These are phyloP conservation scores for Filobasidium floriforme DNA, from an alignment of 768 basidiomycete species.

Conservation along the genomic window DNA sequence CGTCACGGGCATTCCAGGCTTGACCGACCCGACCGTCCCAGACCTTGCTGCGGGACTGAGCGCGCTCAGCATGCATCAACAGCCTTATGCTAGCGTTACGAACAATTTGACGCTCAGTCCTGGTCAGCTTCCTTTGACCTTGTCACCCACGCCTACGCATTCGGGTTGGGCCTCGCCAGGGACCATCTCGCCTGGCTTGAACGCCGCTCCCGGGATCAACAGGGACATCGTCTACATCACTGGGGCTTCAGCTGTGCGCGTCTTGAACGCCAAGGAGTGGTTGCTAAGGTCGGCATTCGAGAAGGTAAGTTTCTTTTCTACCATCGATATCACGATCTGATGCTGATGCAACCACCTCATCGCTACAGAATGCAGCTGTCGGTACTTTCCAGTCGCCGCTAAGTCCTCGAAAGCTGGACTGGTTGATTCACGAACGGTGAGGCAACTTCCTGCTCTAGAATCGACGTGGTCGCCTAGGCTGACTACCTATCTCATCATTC, in stretches of 20 bases:
- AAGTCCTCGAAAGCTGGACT: constrained; percentile 91
- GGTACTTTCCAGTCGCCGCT: constrained; percentile 90
- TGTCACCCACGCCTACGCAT: constrained; percentile 45
- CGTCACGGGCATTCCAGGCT: constrained; percentile 1
- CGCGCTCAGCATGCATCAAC: constrained; percentile 4
- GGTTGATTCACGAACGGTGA: constrained; percentile 78
- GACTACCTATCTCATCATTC: too few relatives aligned
- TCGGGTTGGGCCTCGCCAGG: constrained; percentile 12
- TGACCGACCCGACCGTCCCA: background rate
- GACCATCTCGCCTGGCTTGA: constrained; percentile 29
- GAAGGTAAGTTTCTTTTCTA: constrained; percentile 57
- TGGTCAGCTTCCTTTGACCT: constrained; percentile 29
- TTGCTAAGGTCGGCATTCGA: constrained; percentile 74
- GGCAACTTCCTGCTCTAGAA: background rate
- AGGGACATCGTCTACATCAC: constrained; percentile 73
- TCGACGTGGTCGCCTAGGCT: background rate
- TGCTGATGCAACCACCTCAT: constrained; percentile 1
- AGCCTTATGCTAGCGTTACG: constrained; percentile 47
- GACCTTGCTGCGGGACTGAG: background rate
- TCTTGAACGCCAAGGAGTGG: constrained; percentile 92
- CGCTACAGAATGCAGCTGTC: constrained; percentile 67
- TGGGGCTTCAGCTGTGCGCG: constrained; percentile 84
- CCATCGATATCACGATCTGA: constrained; percentile 5
- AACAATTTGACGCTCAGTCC: background rate
- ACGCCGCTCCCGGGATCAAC: constrained; percentile 17